phyloP scores from a whole-genome alignment of 1,139 yeast species.

The Yamadazyma songkhlaensis region DNA sequence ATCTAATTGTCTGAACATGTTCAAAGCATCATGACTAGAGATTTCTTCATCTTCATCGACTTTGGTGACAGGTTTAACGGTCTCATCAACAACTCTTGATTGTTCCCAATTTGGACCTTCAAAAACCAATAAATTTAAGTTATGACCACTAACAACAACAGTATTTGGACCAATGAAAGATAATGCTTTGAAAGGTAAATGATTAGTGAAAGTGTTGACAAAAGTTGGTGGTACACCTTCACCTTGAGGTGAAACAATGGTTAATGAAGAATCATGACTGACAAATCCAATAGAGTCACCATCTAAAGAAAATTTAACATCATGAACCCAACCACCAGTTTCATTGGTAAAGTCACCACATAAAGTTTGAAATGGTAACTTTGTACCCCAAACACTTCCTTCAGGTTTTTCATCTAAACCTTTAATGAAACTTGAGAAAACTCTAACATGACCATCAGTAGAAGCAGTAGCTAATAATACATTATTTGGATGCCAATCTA shows the following conservation, averaged over 20 bases:
- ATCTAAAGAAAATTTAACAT: conserved; percentile 78
- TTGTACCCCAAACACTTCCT: conserved; percentile 88
- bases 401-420: conserved; percentile 84
- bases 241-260: conserved; percentile 73
- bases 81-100: conserved; percentile 59
- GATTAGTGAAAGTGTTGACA: conserved; percentile 58
- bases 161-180: conserved; percentile 65
- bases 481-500: conserved; percentile 95
- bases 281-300: conserved; percentile 80
- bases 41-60: conserved; percentile 54
- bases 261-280: conserved; percentile 73
- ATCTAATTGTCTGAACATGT: conserved; percentile 95
- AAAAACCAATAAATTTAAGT: conserved; percentile 86
- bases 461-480: conserved; percentile 89
- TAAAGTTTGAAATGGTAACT: conserved; percentile 91
- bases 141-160: conserved; percentile 87
- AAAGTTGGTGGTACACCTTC: conserved; percentile 56
- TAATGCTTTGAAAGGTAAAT: conserved; percentile 78
- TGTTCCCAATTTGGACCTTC: conserved; percentile 74
- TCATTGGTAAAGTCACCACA: conserved; percentile 79
- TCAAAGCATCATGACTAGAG: conserved; percentile 77
- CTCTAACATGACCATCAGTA: conserved; percentile 92
- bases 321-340: conserved; percentile 92
- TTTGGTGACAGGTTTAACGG: conserved; percentile 43
- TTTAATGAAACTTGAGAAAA: conserved; percentile 89